Conservation (phyloP, 176 grass and related monocot genomes). For the Otatea glauca region DNA sequence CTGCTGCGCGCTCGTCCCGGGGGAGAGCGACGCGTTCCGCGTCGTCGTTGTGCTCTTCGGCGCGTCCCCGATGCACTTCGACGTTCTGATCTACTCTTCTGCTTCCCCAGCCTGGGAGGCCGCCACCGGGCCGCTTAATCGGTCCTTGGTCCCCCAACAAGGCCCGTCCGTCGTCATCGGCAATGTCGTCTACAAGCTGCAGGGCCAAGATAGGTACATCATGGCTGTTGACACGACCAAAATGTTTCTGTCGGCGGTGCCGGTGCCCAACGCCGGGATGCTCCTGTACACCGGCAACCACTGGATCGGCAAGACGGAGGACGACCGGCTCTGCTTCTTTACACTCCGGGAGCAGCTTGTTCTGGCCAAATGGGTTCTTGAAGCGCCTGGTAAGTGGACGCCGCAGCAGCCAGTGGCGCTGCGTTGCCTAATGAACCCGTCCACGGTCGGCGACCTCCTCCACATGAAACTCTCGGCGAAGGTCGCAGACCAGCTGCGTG, state of each 20-base stretch:
- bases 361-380: slow-evolving; percentile 38
- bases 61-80: not conserved
- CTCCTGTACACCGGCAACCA: slow-evolving; percentile 37
- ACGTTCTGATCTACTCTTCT: slow-evolving; percentile 32
- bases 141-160: not conserved
- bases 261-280: not conserved
- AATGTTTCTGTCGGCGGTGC: slow-evolving; percentile 52
- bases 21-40: slow-evolving; percentile 10
- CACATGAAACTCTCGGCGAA: slow-evolving; percentile 55
- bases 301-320: slow-evolving; percentile 54
- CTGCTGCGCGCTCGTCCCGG: slow-evolving; percentile 11
- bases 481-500: slow-evolving; percentile 49
- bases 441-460: slow-evolving; percentile 34
- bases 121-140: not conserved
- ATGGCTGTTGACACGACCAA: slow-evolving; percentile 42
- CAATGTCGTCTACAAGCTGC: slow-evolving; percentile 55
- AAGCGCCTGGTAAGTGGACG: slow-evolving; percentile 43
- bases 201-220: slow-evolving; percentile 44
- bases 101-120: slow-evolving; percentile 25
- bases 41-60: slow-evolving; percentile 51
- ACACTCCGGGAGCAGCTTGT: slow-evolving; percentile 30
- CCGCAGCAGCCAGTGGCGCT: slow-evolving; percentile 22
- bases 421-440: slow-evolving; percentile 27
- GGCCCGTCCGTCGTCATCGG: slow-evolving; percentile 50
- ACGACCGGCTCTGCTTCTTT: slow-evolving; percentile 58